Conservation (phyloP, 345 rosid species). For the Euphorbia tirucalli region DNA sequence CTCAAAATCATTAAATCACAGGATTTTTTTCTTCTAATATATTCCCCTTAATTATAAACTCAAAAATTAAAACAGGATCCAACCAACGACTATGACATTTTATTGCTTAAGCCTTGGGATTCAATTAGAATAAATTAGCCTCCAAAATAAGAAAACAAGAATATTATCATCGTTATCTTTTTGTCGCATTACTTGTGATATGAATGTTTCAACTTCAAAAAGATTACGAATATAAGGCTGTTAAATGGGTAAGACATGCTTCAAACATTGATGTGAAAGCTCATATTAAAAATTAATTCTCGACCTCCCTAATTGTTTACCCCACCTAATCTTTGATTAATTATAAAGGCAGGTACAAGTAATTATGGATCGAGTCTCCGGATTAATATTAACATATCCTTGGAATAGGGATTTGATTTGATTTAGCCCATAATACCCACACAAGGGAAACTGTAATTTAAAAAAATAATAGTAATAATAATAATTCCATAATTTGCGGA, state of each 20-base stretch:
- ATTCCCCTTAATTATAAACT: no score
- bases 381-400: not conserved
- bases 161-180: slow-evolving; percentile 1
- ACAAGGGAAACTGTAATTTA: not conserved
- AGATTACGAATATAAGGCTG: not conserved
- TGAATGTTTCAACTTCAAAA: not conserved
- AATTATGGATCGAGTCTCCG: not conserved
- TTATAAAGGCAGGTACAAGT: not conserved
- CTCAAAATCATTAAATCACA: no score
- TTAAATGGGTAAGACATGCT: not conserved
- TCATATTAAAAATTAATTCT: not conserved
- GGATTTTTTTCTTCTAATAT: no score
- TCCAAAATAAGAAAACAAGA: slow-evolving; percentile 7
- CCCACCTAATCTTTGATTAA: slow-evolving; percentile 1
- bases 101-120: not conserved
- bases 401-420: not conserved
- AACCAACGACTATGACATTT: not conserved
- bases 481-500: slow-evolving; percentile 16
- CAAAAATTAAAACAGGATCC: no score
- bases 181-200: slow-evolving; percentile 5
- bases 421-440: not conserved
- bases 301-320: not conserved
- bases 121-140: slow-evolving; percentile 6
- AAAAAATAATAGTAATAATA: no score
- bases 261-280: not conserved